A percentile compares a stretch with the other conserved stretches of the same genome.
Conservation (phyloP, 768 basidiomycete species). For the Trametes sanguinea region DNA sequence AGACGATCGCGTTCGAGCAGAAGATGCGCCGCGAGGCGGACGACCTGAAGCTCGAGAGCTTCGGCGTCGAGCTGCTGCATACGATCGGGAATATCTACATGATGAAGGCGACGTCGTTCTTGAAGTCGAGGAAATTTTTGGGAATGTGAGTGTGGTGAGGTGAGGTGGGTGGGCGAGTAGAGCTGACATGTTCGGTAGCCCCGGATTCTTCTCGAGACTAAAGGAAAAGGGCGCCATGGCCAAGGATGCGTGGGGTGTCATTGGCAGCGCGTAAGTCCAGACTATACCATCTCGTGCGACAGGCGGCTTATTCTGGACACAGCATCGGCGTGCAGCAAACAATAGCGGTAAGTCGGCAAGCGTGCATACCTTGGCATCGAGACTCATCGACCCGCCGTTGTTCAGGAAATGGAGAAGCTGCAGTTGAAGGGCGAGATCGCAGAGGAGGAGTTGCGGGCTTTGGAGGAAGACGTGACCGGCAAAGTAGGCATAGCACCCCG, state of each 20-base stretch:
- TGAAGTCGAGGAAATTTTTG: conserved; percentile 90
- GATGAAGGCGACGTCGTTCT: conserved; percentile 86
- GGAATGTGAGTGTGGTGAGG: conserved; percentile 64
- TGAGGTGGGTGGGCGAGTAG: conserved; percentile 11
- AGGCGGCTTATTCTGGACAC: conserved; percentile 7
- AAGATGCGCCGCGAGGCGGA: conserved; percentile 84
- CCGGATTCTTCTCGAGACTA: conserved; percentile 89
- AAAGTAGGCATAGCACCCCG: conserved; percentile 51
- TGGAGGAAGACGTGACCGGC: conserved; percentile 93
- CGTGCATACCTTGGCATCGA: neutral
- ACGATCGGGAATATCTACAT: conserved; percentile 92
- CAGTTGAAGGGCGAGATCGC: conserved; percentile 87
- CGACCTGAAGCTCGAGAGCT: conserved; percentile 95
- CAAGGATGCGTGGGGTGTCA: conserved; percentile 96
- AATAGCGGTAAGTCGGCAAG: conserved; percentile 47
- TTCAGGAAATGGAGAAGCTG: conserved; percentile 85
- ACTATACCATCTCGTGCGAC: neutral
- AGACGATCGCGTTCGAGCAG: conserved; percentile 76
- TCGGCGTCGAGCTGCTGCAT: conserved; percentile 93
- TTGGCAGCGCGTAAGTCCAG: conserved; percentile 84
- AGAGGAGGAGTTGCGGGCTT: conserved; percentile 81
- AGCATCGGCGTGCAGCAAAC: conserved; percentile 75
- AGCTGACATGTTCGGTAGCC: conserved; percentile 41
- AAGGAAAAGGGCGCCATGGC: conserved; percentile 93
- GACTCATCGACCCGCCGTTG: conserved; percentile 18